Conservation (phyloP, 768 basidiomycete species). For the Lactarius deliciosus region DNA sequence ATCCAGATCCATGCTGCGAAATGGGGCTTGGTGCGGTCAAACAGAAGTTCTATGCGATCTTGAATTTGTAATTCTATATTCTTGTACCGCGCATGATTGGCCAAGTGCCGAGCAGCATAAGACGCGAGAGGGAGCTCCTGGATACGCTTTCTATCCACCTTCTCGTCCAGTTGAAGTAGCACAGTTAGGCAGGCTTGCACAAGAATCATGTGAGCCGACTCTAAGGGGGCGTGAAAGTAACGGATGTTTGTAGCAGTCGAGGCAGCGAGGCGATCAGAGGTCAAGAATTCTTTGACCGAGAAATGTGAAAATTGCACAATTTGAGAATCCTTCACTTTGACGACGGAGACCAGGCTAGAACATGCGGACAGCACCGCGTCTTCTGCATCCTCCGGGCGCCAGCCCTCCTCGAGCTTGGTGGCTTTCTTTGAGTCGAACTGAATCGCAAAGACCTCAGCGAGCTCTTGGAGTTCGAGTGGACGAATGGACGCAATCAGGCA, state of each 20-base stretch:
- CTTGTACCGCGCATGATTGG: constrained; percentile 1
- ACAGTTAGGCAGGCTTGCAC: background rate
- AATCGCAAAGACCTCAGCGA: background rate
- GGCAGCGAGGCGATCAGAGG: background rate
- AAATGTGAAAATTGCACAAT: constrained; percentile 7
- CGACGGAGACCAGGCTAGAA: constrained; percentile 3
- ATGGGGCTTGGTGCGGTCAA: background rate
- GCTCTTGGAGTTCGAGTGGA: constrained; percentile 3
- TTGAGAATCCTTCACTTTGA: background rate
- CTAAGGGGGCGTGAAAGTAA: background rate
- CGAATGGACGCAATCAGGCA: background rate
- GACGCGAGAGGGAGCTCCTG: background rate
- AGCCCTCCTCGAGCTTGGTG: background rate
- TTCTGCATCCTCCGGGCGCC: constrained; percentile 5
- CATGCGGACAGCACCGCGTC: background rate
- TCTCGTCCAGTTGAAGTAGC: background rate
- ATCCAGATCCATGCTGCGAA: background rate
- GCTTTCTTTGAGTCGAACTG: background rate
- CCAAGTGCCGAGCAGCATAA: constrained; percentile 7
- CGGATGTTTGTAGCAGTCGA: background rate
- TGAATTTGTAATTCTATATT: background rate
- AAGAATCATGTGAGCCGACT: background rate
- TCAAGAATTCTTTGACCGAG: constrained; percentile 13
- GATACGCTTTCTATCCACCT: background rate
- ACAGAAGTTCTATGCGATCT: background rate